Conservation (phyloP, 768 basidiomycete species). For the Terana coerulea region DNA sequence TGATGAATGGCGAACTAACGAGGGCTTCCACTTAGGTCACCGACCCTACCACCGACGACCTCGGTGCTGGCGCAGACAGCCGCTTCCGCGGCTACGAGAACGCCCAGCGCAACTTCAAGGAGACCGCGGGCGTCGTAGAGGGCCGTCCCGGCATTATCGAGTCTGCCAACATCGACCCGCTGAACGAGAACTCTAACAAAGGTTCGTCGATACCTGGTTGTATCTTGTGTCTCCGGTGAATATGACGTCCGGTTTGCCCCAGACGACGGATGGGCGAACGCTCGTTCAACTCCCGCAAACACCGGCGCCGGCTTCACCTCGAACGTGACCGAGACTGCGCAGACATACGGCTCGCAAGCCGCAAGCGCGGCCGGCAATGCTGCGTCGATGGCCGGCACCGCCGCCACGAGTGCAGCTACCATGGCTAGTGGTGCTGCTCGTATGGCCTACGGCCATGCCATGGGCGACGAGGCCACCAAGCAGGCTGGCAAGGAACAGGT, state of each 20-base stretch:
- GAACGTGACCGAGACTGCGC: too few species aligned
- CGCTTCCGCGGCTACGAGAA: conserved; percentile 38
- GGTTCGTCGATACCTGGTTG: conserved; percentile 22
- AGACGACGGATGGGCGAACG: conserved; percentile 44
- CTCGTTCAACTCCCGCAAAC: conserved; percentile 16
- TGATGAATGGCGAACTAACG: neutral
- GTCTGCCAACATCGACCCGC: conserved; percentile 47
- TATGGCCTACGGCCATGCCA: conserved; percentile 33
- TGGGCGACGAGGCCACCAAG: conserved; percentile 33
- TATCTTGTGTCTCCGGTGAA: neutral
- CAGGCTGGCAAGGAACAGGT: conserved; percentile 32
- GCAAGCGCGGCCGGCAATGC: conserved; percentile 13
- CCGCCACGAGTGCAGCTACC: conserved; percentile 22
- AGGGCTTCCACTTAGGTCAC: conserved; percentile 29
- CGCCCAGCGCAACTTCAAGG: conserved; percentile 36
- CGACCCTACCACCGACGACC: conserved; percentile 36
- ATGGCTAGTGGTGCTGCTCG: conserved; percentile 34
- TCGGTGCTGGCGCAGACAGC: conserved; percentile 38
- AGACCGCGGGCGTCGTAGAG: conserved; percentile 48
- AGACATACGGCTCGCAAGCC: conserved; percentile 10
- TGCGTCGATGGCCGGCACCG: conserved; percentile 15
- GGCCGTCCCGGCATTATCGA: conserved; percentile 55
- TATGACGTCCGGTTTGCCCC: neutral
- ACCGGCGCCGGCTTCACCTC: conserved; percentile 11
- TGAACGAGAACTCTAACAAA: conserved; percentile 42